Percentiles rank a stretch among this genome's conserved stretches.
These are phyloP conservation scores for Cetradonia linearis DNA, from an alignment of 495 filamentous ascomycete genomes.

Conservation along the genomic window DNA sequence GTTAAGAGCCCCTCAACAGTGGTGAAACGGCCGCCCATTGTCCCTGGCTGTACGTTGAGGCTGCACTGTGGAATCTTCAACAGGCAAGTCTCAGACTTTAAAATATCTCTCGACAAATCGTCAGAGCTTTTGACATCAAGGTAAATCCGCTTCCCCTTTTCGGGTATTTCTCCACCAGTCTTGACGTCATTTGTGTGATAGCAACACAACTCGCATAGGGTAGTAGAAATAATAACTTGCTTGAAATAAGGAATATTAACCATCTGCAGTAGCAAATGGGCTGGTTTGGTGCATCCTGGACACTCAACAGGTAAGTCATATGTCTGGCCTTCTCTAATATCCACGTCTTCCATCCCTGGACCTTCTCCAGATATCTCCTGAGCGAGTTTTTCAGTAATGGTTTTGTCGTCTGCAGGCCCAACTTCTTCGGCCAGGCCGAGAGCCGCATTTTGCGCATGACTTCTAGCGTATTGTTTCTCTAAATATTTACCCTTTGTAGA, in stretches of 20 bases:
- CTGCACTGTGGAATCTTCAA: slow-evolving; percentile 76
- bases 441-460: slow-evolving; percentile 70
- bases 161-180: slow-evolving; percentile 85
- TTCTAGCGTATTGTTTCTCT: slow-evolving; percentile 70
- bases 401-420: neutral
- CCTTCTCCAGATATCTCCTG: slow-evolving; percentile 20
- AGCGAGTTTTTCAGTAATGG: slow-evolving; percentile 16
- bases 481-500: slow-evolving; percentile 59
- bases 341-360: slow-evolving; percentile 44
- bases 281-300: slow-evolving; percentile 75
- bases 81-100: slow-evolving; percentile 89
- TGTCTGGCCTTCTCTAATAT: slow-evolving; percentile 79
- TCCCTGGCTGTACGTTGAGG: slow-evolving; percentile 77
- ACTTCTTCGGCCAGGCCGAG: slow-evolving; percentile 54
- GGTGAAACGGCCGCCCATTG: slow-evolving; percentile 92
- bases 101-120: slow-evolving; percentile 83
- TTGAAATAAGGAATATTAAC: slow-evolving; percentile 96
- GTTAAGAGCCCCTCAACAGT: slow-evolving; percentile 93
- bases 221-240: slow-evolving; percentile 84
- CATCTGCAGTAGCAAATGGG: slow-evolving; percentile 87
- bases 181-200: slow-evolving; percentile 93
- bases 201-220: slow-evolving; percentile 79
- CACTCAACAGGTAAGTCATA: slow-evolving; percentile 86
- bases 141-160: slow-evolving; percentile 73
- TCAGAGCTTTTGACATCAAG: slow-evolving; percentile 60